A percentile compares a stretch with the other conserved stretches of the same genome.
Evolutionary conservation across 306 rosid species (phyloP).

Genomic region (Abrus pulchellus): DNA sequence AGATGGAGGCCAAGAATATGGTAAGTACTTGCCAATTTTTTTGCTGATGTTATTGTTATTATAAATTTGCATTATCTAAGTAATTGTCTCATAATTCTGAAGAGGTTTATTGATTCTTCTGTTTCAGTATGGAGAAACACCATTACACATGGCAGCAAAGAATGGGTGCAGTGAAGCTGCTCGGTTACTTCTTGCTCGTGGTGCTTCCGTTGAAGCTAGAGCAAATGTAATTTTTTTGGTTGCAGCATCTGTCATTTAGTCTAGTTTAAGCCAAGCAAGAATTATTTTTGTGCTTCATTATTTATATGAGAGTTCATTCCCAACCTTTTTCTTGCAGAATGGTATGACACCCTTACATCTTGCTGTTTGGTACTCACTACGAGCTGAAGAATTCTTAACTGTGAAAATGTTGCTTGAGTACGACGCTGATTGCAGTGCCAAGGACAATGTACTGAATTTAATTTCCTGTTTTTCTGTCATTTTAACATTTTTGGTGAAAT

Average conservation of each 20-base stretch:
- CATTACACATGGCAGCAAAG: conserved; percentile 96
- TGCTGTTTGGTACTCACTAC: conserved; percentile 94
- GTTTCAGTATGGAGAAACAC: conserved; percentile 94
- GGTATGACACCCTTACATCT: conserved; percentile 99
- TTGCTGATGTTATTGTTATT: conserved; percentile 8
- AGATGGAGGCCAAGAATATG: conserved; percentile 94
- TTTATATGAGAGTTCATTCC: conserved; percentile 42
- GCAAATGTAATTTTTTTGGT: conserved; percentile 73
- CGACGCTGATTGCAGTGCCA: conserved; percentile 89
- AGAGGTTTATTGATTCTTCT: conserved; percentile 14
- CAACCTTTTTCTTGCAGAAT: conserved; percentile 69
- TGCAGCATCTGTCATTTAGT: conserved; percentile 41
- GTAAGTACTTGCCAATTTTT: conserved; percentile 51
- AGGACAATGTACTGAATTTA: conserved; percentile 68
- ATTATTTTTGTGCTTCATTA: conserved; percentile 37
- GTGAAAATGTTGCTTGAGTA: conserved; percentile 76
- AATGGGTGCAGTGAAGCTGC: conserved; percentile 90
- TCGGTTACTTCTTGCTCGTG: conserved; percentile 71
- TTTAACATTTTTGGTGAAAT: conserved; percentile 35
- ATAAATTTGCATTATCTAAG: conserved; percentile 17
- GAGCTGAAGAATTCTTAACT: conserved; percentile 76
- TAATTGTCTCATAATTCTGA: conserved; percentile 15
- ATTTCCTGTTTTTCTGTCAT: conserved; percentile 25
- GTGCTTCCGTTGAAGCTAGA: conserved; percentile 90
- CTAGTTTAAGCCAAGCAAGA: conserved; percentile 35